Evolutionary conservation across 768 basidiomycete species (phyloP), one percentile per base, ranked within the genome.

Genomic region (Lactarius sanguifluus): DNA sequence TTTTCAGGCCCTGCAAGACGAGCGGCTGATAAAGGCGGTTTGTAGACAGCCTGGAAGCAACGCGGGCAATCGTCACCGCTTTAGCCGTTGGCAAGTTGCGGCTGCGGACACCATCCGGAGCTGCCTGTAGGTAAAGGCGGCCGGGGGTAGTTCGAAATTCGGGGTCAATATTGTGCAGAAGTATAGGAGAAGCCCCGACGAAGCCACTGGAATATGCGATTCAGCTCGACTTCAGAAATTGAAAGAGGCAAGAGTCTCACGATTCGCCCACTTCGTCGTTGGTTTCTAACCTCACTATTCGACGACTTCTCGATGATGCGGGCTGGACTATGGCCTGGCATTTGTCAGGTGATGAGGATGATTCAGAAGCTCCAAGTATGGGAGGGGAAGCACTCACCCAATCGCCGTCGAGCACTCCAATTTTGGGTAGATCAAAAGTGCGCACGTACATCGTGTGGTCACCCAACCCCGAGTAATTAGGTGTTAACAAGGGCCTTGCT

Each of bases 1-100:
- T 60, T 65, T 86, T 89, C 61, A 97, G 76, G 7, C 85, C 83
- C 23, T 79, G 77, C 28, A 92, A 72, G 71, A 89, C 86, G 7
- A 85, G 72, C 0, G 80, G 72, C 72, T 94, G 90, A 72, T 89
- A 89, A 38, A 77, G 74, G 52, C 86, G 85, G 73, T 86, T 84
- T 15, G 81, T 85, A 1, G 91, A 86, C 62, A 86, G 76, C 1
- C 91, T 87, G 0, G 92, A 91, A 0, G 90, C 86, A 8, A 97
- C 80, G n/a, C 92, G 85, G 2, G 92, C 90, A 60, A 97, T 79
- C 1, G 89, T 91, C 25, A 96, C 77, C 1, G 84, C 78, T 61
- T 78, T 79, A 8, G 94, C 94, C 23, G 77, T 83, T 2, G 94
- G 92, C 34, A 94, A 79, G 9, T 81, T 76, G 34, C 88, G 88